Base-by-base conservation (phyloP, 1,284 basidiomycete species). In the Abortiporus biennis region DNA sequence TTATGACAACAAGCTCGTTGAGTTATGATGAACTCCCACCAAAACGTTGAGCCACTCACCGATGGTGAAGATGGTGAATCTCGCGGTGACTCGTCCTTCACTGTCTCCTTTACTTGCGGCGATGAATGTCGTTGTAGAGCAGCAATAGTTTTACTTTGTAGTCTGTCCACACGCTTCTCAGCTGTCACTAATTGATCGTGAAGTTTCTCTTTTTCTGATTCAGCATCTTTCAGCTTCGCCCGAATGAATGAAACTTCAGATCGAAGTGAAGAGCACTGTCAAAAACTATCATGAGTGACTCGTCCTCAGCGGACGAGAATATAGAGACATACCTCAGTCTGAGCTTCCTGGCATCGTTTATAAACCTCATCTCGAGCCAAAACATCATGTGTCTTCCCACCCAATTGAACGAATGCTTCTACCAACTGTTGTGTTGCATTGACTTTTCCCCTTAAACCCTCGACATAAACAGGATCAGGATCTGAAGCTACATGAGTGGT, bases 101-200 rank as follows among this genome's bases (percentile, higher is more conserved):
- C 61, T 20, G 64, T 63, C 47, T 57, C 55, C 38, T 71, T 44
- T 67, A 65, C 46, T 63, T 58, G n/a, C 67, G 65, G 47, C 62
- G 59, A 16, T 54, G 54, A 17, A 54, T 43, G 50, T 30, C 43
- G 56, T 47, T 73, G 68, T 42, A 71, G 58, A 8, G 68, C 63
- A 36, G 63, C 61, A 4, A 85, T 72, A 2, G 78, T 74, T 45
- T 69, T 71, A 58, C 87, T 91, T 53, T 72, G 74, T 39, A 82
- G 57, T 30, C 87, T 74, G 55, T 92, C 90, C 36, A 81, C 58
- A n/a, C 80, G 77, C 49, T 74, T 84, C 63, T 92, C 82, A 0
- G 80, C 76, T 4, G 67, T 64, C 4, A 74, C 56, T 20, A 92
- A 74, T 33, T 80, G 75, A 27, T 72, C 68, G 42, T 74, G 70